phyloP scores from a whole-genome alignment of 1,139 yeast species.

The Suhomyces coccinellae region DNA sequence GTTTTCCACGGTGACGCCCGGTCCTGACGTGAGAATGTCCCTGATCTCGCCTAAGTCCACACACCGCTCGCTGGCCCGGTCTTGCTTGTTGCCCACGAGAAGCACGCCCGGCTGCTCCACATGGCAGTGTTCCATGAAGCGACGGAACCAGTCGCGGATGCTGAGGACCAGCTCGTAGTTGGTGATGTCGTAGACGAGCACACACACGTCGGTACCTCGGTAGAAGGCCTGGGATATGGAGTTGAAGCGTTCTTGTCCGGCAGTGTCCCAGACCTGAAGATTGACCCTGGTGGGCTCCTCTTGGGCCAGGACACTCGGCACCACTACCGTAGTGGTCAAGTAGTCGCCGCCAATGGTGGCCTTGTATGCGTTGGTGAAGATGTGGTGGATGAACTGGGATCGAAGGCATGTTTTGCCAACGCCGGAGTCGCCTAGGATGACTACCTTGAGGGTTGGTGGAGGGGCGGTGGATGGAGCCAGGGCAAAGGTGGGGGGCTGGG shows the following conservation, averaged over 20 bases:
- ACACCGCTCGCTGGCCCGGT: conserved; percentile 38
- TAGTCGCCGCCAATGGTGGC: conserved; percentile 67
- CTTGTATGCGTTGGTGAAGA: conserved; percentile 57
- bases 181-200: conserved; percentile 58
- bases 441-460: conserved; percentile 47
- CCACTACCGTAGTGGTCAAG: conserved; percentile 44
- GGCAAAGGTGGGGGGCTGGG: background rate
- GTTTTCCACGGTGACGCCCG: conserved; percentile 30
- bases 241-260: conserved; percentile 66
- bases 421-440: conserved; percentile 59
- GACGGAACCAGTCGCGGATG: conserved; percentile 52
- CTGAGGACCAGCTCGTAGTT: conserved; percentile 55
- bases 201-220: conserved; percentile 60
- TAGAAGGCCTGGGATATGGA: conserved; percentile 60
- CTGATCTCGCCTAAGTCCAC: conserved; percentile 45
- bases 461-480: background rate
- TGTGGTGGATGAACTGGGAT: conserved; percentile 58
- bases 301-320: conserved; percentile 1
- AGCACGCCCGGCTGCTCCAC: conserved; percentile 51
- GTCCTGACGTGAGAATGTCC: conserved; percentile 36
- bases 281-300: conserved; percentile 25
- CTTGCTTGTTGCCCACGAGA: conserved; percentile 58
- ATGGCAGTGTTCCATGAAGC: conserved; percentile 52
- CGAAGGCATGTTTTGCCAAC: conserved; percentile 65
- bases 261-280: conserved; percentile 66